Evolutionary conservation across 2,329 filamentous ascomycete genomes (phyloP).

Genomic region (Beauveria bassiana): DNA sequence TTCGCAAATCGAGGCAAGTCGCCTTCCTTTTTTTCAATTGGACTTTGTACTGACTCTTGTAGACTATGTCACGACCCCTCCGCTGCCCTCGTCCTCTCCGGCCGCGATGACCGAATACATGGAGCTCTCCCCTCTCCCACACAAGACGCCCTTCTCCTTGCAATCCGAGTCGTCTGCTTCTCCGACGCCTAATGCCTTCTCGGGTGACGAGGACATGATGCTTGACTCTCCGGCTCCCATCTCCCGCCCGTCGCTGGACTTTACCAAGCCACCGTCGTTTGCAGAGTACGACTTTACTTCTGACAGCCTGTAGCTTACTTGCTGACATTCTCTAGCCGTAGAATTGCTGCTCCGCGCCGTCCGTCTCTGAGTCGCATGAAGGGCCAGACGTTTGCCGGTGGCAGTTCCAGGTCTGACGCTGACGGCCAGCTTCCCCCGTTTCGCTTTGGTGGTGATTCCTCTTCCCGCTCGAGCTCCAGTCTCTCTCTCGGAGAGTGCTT

Average conservation of each 20-base stretch:
- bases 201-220: constrained; percentile 41
- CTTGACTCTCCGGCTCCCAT: constrained; percentile 49
- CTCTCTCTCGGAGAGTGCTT: constrained; percentile 76
- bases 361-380: constrained; percentile 71
- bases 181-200: constrained; percentile 55
- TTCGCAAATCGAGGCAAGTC: constrained; percentile 28
- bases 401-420: constrained; percentile 51
- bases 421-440: constrained; percentile 66
- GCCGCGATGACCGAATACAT: constrained; percentile 66
- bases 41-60: background rate
- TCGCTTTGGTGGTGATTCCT: constrained; percentile 52
- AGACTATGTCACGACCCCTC: constrained; percentile 78
- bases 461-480: constrained; percentile 23
- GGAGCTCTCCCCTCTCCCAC: constrained; percentile 89
- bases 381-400: constrained; percentile 59
- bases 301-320: constrained; percentile 12
- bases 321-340: constrained; percentile 42
- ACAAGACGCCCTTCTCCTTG: constrained; percentile 65
- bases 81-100: constrained; percentile 75
- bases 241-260: constrained; percentile 40
- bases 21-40: background rate
- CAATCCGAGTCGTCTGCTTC: constrained; percentile 59
- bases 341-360: constrained; percentile 61
- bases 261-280: constrained; percentile 35
- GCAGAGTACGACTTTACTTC: constrained; percentile 41